Percentiles rank a stretch among this genome's conserved stretches.
phyloP scores from a whole-genome alignment of 805 yeast species.

The Candida xiaguanensis region DNA sequence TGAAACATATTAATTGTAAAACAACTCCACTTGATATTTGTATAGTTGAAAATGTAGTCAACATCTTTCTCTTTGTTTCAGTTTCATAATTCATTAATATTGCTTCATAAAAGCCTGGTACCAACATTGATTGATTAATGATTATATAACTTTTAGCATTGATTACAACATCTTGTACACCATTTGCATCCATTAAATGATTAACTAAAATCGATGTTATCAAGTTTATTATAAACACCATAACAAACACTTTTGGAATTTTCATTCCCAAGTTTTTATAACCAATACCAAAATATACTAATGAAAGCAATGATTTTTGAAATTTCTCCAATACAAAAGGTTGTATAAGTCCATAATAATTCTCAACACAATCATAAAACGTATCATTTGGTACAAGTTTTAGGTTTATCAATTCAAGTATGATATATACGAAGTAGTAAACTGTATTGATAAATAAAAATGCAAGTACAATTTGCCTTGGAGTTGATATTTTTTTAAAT shows the following conservation, averaged over 20 bases:
- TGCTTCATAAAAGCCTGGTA: slow-evolving; percentile 2
- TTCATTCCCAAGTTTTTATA: neutral
- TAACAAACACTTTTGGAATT: neutral
- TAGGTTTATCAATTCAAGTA: slow-evolving; percentile 2
- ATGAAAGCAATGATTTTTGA: neutral
- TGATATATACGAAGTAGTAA: neutral
- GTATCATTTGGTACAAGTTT: slow-evolving; percentile 2
- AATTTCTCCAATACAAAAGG: slow-evolving; percentile 2
- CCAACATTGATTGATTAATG: slow-evolving; percentile 4
- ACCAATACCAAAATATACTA: slow-evolving; percentile 6
- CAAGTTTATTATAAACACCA: slow-evolving; percentile 1
- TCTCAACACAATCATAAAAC: slow-evolving; percentile 4
- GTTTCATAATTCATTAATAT: neutral
- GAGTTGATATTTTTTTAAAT: neutral
- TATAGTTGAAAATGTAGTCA: neutral
- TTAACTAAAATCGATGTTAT: neutral
- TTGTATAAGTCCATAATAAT: neutral
- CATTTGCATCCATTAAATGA: neutral
- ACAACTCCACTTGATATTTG: slow-evolving; percentile 5
- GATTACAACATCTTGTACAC: slow-evolving; percentile 1
- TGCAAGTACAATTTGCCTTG: neutral
- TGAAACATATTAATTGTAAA: neutral
- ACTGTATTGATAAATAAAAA: slow-evolving; percentile 1
- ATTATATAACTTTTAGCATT: neutral
- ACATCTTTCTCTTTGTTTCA: neutral